Conservation (phyloP, 176 grass and related monocot species). For the Pontederia paniculata region DNA sequence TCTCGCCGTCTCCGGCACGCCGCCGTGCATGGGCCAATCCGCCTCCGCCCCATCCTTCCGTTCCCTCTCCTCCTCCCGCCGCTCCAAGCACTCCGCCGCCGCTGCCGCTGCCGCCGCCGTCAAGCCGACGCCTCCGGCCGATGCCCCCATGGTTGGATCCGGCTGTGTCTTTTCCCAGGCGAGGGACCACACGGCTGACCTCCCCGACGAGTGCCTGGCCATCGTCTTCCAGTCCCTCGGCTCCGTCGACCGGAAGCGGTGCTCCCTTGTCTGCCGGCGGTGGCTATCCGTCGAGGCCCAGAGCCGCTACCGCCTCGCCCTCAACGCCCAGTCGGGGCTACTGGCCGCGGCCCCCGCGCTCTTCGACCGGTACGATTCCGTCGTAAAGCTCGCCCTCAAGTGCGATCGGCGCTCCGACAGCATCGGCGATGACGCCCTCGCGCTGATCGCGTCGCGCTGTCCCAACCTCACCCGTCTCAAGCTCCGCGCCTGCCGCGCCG, state of each 20-base stretch:
- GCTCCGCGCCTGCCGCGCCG: constrained; percentile 53
- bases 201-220: constrained; percentile 73
- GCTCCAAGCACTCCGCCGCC: background rate
- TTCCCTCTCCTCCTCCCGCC: constrained; percentile 1
- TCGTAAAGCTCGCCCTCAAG: constrained; percentile 53
- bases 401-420: constrained; percentile 52
- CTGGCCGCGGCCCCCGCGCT: background rate
- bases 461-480: constrained; percentile 60
- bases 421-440: constrained; percentile 45
- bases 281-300: constrained; percentile 59
- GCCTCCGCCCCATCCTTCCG: background rate
- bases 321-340: constrained; percentile 43
- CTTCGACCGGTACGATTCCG: constrained; percentile 24
- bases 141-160: too few relatives aligned
- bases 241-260: constrained; percentile 48
- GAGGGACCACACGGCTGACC: constrained; percentile 62
- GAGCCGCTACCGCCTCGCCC: constrained; percentile 4
- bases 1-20: background rate
- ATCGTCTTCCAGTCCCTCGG: constrained; percentile 57
- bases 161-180: background rate
- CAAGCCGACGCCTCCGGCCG: background rate
- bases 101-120: constrained; percentile 2
- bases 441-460: constrained; percentile 22
- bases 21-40: constrained; percentile 11
- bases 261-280: constrained; percentile 53